Evolutionary conservation across 2,329 filamentous ascomycete genomes (phyloP).

Genomic region (Tolypocladium tundrense): DNA sequence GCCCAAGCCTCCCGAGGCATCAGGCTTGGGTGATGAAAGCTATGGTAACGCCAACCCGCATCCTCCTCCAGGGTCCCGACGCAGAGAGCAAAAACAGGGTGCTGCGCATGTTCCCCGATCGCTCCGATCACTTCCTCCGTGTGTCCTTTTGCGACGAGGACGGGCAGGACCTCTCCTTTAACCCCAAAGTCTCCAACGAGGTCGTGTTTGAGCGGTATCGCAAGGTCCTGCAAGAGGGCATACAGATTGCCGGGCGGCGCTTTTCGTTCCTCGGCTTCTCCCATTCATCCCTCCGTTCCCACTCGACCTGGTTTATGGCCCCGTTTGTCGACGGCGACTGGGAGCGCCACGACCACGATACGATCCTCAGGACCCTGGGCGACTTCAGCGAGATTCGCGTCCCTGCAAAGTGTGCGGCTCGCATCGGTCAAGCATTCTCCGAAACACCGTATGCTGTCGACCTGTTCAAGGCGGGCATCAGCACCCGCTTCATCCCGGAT

Average conservation of each 20-base stretch:
- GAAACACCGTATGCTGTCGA: constrained; percentile 59
- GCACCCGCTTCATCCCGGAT: constrained; percentile 31
- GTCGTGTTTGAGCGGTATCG: constrained; percentile 51
- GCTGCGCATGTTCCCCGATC: constrained; percentile 51
- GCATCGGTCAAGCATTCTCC: constrained; percentile 60
- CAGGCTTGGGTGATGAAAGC: constrained; percentile 44
- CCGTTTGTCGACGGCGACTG: constrained; percentile 28
- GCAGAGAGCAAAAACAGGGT: constrained; percentile 61
- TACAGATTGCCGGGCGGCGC: constrained; percentile 51
- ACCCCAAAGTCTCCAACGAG: constrained; percentile 34
- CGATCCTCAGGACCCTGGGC: constrained; percentile 38
- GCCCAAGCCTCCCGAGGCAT: constrained; percentile 20
- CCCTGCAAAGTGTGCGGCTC: constrained; percentile 46
- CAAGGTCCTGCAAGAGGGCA: constrained; percentile 43
- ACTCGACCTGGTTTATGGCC: constrained; percentile 56
- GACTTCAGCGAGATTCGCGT: constrained; percentile 39
- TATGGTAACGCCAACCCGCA: constrained; percentile 48
- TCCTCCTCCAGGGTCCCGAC: constrained; percentile 50
- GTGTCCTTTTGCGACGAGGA: constrained; percentile 69
- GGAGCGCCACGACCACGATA: constrained; percentile 23
- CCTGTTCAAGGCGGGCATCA: constrained; percentile 27
- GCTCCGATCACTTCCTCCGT: constrained; percentile 55
- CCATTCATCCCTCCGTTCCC: constrained; percentile 63
- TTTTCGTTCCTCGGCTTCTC: constrained; percentile 69
- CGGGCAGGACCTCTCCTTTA: constrained; percentile 51